These are phyloP conservation scores for Closterium sp. DNA, from an alignment of 139 green algal genomes.

Conservation along the genomic window DNA sequence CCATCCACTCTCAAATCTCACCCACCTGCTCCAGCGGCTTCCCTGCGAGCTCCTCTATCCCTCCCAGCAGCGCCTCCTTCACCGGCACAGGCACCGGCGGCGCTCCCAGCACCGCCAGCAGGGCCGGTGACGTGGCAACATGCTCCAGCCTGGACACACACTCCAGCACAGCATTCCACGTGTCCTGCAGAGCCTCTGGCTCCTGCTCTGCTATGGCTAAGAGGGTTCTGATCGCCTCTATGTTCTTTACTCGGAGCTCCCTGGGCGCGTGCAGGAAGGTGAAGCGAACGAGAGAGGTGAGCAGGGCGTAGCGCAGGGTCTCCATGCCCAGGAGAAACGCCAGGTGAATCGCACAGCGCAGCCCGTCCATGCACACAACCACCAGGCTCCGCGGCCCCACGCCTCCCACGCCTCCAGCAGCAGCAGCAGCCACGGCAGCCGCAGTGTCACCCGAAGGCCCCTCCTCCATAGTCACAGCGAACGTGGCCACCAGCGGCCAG, in stretches of 20 bases:
- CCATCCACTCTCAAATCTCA: too few relatives aligned
- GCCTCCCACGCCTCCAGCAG: neutral
- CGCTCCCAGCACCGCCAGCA: slow-evolving; percentile 4
- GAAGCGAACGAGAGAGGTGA: slow-evolving; percentile 69
- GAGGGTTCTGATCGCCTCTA: slow-evolving; percentile 43
- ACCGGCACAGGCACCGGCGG: slow-evolving; percentile 2
- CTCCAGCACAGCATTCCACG: slow-evolving; percentile 47
- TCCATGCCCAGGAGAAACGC: slow-evolving; percentile 75
- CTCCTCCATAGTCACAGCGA: slow-evolving; percentile 69
- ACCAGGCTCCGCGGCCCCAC: neutral
- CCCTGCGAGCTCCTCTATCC: slow-evolving; percentile 26
- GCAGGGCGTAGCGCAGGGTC: slow-evolving; percentile 81
- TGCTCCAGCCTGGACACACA: slow-evolving; percentile 46
- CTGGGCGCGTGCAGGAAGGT: slow-evolving; percentile 69
- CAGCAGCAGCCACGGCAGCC: neutral
- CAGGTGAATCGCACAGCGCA: slow-evolving; percentile 58
- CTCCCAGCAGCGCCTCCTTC: slow-evolving; percentile 25
- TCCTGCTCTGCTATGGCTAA: slow-evolving; percentile 36
- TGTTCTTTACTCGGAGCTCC: slow-evolving; percentile 80
- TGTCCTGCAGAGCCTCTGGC: slow-evolving; percentile 34
- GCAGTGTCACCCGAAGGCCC: neutral
- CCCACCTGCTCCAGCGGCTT: slow-evolving; percentile 30
- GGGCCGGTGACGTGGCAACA: slow-evolving; percentile 25
- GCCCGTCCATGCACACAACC: slow-evolving; percentile 46
- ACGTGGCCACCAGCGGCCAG: slow-evolving; percentile 85